Evolutionary conservation across 2,329 filamentous ascomycete species (phyloP).

Genomic region (Diaporthe amygdali): DNA sequence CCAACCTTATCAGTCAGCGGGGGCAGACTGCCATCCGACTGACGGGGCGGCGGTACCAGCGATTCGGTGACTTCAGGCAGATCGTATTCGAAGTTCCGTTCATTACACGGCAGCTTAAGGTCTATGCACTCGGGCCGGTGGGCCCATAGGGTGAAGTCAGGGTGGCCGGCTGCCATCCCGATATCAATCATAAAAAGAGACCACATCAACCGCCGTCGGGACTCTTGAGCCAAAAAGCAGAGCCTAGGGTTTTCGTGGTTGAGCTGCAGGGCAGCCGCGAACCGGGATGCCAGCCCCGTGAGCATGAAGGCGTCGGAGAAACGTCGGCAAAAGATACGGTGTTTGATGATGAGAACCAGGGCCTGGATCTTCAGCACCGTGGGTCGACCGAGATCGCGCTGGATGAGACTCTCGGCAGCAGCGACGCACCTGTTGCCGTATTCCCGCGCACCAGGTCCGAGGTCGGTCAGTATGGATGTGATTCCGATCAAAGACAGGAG

Average conservation of each 20-base stretch:
- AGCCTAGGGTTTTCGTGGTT: constrained; percentile 53
- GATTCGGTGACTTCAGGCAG: constrained; percentile 59
- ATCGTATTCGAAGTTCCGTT: constrained; percentile 61
- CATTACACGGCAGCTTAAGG: constrained; percentile 55
- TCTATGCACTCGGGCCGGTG: constrained; percentile 45
- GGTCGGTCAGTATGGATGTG: constrained; percentile 59
- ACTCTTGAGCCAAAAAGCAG: constrained; percentile 50
- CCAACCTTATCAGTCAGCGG: constrained; percentile 59
- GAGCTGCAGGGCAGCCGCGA: constrained; percentile 53
- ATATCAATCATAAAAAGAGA: constrained; percentile 54
- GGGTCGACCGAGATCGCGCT: constrained; percentile 58
- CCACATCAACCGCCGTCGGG: constrained; percentile 53
- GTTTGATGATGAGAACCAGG: constrained; percentile 52
- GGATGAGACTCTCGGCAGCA: constrained; percentile 57
- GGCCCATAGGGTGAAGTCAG: constrained; percentile 52
- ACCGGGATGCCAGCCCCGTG: constrained; percentile 49
- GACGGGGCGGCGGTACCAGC: constrained; percentile 48
- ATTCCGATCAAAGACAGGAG: constrained; percentile 61
- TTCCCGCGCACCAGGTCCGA: constrained; percentile 56
- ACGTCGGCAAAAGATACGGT: constrained; percentile 50
- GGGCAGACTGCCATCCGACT: constrained; percentile 46
- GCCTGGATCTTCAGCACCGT: constrained; percentile 60
- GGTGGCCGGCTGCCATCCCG: constrained; percentile 50
- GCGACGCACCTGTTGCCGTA: constrained; percentile 61
- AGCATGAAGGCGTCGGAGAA: constrained; percentile 55